Evolutionary conservation across 2,329 filamentous ascomycete genomes (phyloP).

Genomic region (Trichophyton verrucosum): DNA sequence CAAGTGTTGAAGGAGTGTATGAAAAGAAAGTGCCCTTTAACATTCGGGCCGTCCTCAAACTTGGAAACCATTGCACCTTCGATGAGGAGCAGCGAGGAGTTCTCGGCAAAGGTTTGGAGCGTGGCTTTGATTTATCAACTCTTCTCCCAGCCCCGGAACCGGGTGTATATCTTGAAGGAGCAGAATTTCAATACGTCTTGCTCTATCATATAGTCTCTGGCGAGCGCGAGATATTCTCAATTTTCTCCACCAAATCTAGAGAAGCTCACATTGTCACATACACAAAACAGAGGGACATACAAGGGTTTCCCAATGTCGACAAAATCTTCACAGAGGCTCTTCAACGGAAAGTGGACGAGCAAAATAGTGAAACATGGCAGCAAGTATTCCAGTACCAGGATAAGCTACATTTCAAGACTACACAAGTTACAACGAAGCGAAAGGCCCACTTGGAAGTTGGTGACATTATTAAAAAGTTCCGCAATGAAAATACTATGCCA

Average conservation of each 20-base stretch:
- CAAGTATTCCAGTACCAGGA: constrained; percentile 79
- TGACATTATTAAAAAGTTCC: constrained; percentile 80
- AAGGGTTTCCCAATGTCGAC: constrained; percentile 79
- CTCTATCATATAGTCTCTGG: constrained; percentile 85
- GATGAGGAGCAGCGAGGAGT: constrained; percentile 84
- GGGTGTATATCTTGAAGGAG: constrained; percentile 61
- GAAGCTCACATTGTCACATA: constrained; percentile 83
- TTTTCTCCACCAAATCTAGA: constrained; percentile 72
- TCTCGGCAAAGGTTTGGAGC: constrained; percentile 80
- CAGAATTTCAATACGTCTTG: constrained; percentile 71
- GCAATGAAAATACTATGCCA: constrained; percentile 67
- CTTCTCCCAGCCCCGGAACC: constrained; percentile 57
- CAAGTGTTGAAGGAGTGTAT: constrained; percentile 93
- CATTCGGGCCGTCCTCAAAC: constrained; percentile 71
- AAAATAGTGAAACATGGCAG: constrained; percentile 59
- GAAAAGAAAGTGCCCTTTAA: constrained; percentile 84
- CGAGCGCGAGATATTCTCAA: constrained; percentile 81
- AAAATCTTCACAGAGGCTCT: constrained; percentile 76
- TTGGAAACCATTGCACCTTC: constrained; percentile 86
- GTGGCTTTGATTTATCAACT: constrained; percentile 76
- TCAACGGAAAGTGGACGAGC: constrained; percentile 46
- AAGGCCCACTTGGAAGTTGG: constrained; percentile 81
- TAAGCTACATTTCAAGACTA: constrained; percentile 70
- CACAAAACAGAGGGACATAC: constrained; percentile 65
- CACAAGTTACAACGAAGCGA: constrained; percentile 75